Base-by-base conservation (phyloP, 805 yeast species). In the Blastobotrys mokoenaii region DNA sequence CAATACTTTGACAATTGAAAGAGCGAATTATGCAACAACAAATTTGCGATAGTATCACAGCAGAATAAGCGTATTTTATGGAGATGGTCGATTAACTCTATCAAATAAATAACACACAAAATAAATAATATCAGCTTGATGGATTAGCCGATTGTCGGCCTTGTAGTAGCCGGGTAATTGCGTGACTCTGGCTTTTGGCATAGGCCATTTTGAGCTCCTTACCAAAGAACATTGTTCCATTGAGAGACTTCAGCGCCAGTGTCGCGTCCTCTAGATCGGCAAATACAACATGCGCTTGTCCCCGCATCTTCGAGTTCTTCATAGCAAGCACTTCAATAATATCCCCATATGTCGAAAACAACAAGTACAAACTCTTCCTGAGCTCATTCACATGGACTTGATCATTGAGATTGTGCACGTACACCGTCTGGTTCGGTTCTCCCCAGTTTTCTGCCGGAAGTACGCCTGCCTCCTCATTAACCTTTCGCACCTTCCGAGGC, bases 241-340 rank as follows among this genome's bases (percentile, higher is more conserved):
- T 64, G 3, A 65, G 49, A 3, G 53, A 44, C 10, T 49, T 34
- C 40, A 60, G 45, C 3, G 71, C 72, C 18, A 41, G 29, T 4
- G 53, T 44, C 3, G 73, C 71, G 11, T 54, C 40, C 12, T 48
- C 50, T 8, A 51, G 45, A 38, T 54, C 54, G 12, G 41, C 51
- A 38, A 63, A 69, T 22, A 60, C 70, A 8, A 69, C 46, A 41
- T 63, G 68, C 2, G 73, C 73, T 54, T 68, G 73, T 17, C 73
- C 73, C 6, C 72, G 53, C 72, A 68, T 66, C 39, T 52, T 53
- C 22, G 60, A 55, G 14, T 67, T 59, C 43, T 65, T 65, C 47
- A 58, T 50, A 3, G 69, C 62, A 18, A 68, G 63, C 12, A 68
- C 45, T 25, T 63, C 64, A 2, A 65, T 36, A 3, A 68, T 53